A percentile compares a stretch with the other conserved stretches of the same genome.
phyloP scores from a whole-genome alignment of 2,329 filamentous ascomycete genomes.

The Fusarium secorum region DNA sequence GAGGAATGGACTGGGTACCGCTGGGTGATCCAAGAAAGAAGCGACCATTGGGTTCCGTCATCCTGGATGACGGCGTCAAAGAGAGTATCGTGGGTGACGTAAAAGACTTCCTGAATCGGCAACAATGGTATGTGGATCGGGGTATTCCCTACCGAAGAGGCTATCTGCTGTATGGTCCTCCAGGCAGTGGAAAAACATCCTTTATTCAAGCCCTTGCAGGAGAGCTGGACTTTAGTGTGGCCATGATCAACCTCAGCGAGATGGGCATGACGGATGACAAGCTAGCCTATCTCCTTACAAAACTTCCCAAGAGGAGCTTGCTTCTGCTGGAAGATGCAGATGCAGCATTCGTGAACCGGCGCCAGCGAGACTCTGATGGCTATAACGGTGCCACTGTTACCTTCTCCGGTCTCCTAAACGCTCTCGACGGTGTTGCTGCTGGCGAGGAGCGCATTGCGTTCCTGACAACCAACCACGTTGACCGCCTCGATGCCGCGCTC shows the following conservation, averaged over 20 bases:
- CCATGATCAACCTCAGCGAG: slow-evolving; percentile 90
- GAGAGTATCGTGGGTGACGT: slow-evolving; percentile 83
- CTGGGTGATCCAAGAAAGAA: slow-evolving; percentile 88
- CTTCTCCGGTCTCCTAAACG: slow-evolving; percentile 88
- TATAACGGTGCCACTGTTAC: slow-evolving; percentile 90
- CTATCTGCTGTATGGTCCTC: slow-evolving; percentile 88
- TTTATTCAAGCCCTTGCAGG: slow-evolving; percentile 96
- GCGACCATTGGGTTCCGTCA: slow-evolving; percentile 85
- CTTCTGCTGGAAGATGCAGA: slow-evolving; percentile 90
- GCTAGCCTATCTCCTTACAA: slow-evolving; percentile 83
- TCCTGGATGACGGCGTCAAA: slow-evolving; percentile 84
- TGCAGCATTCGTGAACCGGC: slow-evolving; percentile 85
- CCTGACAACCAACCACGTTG: slow-evolving; percentile 92
- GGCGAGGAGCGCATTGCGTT: slow-evolving; percentile 95
- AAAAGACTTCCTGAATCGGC: slow-evolving; percentile 78
- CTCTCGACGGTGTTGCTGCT: slow-evolving; percentile 89
- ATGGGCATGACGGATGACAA: slow-evolving; percentile 89
- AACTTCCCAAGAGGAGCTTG: slow-evolving; percentile 82
- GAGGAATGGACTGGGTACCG: slow-evolving; percentile 83
- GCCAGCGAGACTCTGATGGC: slow-evolving; percentile 79
- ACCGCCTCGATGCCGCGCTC: slow-evolving; percentile 86
- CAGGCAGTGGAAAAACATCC: slow-evolving; percentile 91
- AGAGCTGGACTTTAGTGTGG: slow-evolving; percentile 90
- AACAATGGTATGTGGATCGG: slow-evolving; percentile 92
- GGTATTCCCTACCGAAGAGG: slow-evolving; percentile 92